Evolutionary conservation across 768 basidiomycete genomes (phyloP), one percentile per base, ranked within the genome.

Genomic region (Boletus vermiculosoides): DNA sequence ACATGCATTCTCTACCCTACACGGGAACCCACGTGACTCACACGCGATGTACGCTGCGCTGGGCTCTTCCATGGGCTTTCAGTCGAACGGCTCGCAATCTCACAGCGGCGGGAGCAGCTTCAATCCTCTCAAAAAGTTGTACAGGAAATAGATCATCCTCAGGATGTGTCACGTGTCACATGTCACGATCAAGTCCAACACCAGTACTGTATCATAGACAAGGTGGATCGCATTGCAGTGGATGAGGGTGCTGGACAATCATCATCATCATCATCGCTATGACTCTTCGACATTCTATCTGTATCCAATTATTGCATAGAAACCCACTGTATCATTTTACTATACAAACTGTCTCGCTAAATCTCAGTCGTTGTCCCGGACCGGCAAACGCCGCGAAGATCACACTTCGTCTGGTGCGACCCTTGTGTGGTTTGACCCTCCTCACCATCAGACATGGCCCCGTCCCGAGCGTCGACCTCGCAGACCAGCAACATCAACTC

Each of bases 31-130:
- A 39, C 83, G 85, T 51, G 82, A 85, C 61, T 66, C 75, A 4
- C 82, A 87, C 63, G 71, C 72, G 60, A 83, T 84, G 81, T 85
- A 83, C 71, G 75, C 83, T 39, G 75, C 81, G 5, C 77, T 84
- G 55, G 64, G 73, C 57, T 62, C 71, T 15, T 60, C 72, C 31
- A 56, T 68, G 68, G 57, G 70, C 53, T 18, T 60, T 22, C 64
- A 60, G 54, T 48, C 60, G 22, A 36, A 62, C 72, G 30, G 60
- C 71, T 45, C 66, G 66, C 55, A 56, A 59, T 54, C 61, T 3
- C 61, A 55, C 66, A 69, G 18, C 45, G 55, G 50, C 39, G 65
- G 56, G 58, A 58, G 68, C 59, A 65, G 55, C 64, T 57, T 61
- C 63, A 70, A 61, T 62, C 63, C 66, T 12, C 45, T 71, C 67